Percentiles rank a stretch among this genome's conserved stretches.
phyloP scores from a whole-genome alignment of 164 flowering plant species.

The Vitis cinerea region DNA sequence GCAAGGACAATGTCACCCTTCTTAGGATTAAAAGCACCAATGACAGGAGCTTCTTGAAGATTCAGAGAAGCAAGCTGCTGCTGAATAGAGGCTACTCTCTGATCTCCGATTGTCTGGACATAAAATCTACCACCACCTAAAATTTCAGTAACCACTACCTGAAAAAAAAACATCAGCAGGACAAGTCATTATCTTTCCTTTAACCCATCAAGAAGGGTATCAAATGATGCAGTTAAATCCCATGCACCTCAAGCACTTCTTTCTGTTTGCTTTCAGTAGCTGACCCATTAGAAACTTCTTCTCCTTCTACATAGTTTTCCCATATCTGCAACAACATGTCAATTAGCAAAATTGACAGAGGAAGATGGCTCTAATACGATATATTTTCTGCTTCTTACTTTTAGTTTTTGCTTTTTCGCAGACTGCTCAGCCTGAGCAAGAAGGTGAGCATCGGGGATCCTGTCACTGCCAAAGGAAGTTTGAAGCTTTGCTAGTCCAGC shows the following conservation, averaged over 20 bases:
- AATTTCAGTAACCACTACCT: constrained; percentile 92
- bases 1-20: constrained; percentile 96
- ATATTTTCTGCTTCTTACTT: constrained; percentile 39
- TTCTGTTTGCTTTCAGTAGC: constrained; percentile 62
- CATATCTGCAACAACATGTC: constrained; percentile 59
- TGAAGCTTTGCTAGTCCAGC: constrained; percentile 92
- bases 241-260: constrained; percentile 79
- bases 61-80: constrained; percentile 76
- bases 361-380: background rate
- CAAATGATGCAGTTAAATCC: background rate
- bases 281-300: constrained; percentile 67
- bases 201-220: background rate
- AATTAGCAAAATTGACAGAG: background rate
- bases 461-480: constrained; percentile 69
- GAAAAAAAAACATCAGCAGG: constrained; percentile 12
- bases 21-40: constrained; percentile 90
- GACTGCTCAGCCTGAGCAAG: constrained; percentile 78
- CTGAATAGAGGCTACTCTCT: constrained; percentile 69
- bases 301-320: constrained; percentile 95
- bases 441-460: constrained; percentile 80
- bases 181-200: background rate
- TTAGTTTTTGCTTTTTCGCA: constrained; percentile 77
- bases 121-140: constrained; percentile 91
- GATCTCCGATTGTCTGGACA: constrained; percentile 78
- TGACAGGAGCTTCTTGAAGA: constrained; percentile 75